These are phyloP conservation scores for Fusarium sp. DNA, from an alignment of 2,329 filamentous ascomycete genomes.

Conservation along the genomic window DNA sequence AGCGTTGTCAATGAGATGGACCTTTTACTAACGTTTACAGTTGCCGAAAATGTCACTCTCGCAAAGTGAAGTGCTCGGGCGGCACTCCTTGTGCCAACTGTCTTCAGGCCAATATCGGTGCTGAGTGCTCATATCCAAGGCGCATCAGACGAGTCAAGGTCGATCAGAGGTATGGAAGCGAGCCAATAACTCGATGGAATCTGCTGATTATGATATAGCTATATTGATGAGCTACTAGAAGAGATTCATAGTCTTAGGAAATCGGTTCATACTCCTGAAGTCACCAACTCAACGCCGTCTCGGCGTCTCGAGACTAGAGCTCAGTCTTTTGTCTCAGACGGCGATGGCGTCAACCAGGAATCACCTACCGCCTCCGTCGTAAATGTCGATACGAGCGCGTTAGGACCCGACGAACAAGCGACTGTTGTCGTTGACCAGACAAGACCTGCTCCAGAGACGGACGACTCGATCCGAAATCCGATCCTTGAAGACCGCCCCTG, in stretches of 20 bases:
- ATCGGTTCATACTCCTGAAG: background rate
- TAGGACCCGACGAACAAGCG: background rate
- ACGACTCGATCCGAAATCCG: background rate
- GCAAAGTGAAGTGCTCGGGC: conserved; percentile 44
- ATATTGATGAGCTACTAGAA: conserved; percentile 42
- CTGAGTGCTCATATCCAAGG: conserved; percentile 26
- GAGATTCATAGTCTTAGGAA: conserved; percentile 39
- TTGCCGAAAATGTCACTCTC: conserved; percentile 44
- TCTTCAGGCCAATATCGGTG: conserved; percentile 29
- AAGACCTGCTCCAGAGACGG: background rate
- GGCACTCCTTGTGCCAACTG: conserved; percentile 42
- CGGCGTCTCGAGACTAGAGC: background rate
- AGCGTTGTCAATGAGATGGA: background rate
- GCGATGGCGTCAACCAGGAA: background rate
- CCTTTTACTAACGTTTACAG: background rate
- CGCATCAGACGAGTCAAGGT: conserved; percentile 39
- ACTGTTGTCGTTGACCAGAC: background rate
- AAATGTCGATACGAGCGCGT: background rate
- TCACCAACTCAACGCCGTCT: background rate
- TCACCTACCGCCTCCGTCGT: background rate
- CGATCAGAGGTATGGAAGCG: conserved; percentile 30
- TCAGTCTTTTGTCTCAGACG: background rate
- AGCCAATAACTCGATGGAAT: too few species aligned
- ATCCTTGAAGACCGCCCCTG: conserved; percentile 33
- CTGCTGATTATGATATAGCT: conserved; percentile 23